phyloP scores from a whole-genome alignment of 768 basidiomycete genomes.

The Collybiopsis luxurians region DNA sequence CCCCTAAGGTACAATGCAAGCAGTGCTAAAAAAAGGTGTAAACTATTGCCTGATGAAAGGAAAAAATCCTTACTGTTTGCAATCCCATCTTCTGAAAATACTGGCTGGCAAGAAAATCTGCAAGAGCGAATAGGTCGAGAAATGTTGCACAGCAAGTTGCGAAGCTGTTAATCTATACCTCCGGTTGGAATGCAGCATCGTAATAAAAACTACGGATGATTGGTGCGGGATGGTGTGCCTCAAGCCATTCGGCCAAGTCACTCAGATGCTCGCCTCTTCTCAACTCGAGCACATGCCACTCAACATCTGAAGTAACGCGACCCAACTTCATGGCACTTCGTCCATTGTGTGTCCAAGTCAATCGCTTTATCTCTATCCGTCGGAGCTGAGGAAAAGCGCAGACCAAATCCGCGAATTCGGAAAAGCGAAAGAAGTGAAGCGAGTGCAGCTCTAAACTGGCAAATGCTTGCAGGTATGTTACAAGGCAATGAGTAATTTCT shows the following conservation, averaged over 20 bases:
- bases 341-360: conserved; percentile 5
- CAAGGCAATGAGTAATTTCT: conserved; percentile 3
- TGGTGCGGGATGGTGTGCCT: background rate
- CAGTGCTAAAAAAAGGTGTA: too few species aligned
- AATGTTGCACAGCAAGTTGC: background rate
- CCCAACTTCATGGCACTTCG: background rate
- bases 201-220: conserved; percentile 4
- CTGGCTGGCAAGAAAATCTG: conserved; percentile 6
- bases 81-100: background rate
- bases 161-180: background rate
- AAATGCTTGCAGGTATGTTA: background rate
- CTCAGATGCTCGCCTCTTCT: background rate
- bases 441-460: background rate
- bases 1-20: too few species aligned
- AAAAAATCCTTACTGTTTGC: background rate
- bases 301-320: background rate
- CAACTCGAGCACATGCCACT: conserved; percentile 8
- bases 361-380: background rate
- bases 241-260: conserved; percentile 6
- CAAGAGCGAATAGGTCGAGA: background rate
- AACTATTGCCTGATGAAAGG: background rate
- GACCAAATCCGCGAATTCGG: conserved; percentile 4
- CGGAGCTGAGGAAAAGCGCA: conserved; percentile 1
- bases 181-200: conserved; percentile 1
- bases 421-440: conserved; percentile 6